Base-by-base conservation (phyloP, 176 grass and related monocot species). In the Eragrostis curvula region DNA sequence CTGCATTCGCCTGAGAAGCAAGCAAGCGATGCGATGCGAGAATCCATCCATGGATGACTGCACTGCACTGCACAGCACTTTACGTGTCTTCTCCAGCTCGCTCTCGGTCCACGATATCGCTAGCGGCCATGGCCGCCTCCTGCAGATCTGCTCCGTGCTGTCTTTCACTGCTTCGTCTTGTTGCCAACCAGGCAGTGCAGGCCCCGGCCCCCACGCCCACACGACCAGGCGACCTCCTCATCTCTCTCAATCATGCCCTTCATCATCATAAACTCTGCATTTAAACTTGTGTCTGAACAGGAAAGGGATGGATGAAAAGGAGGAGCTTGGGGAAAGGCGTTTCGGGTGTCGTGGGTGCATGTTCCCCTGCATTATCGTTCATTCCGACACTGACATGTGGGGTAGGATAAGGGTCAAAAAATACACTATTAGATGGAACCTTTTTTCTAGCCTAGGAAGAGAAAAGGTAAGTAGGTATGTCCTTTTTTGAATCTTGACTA, bases 301-400 rank as follows among this genome's bases (percentile, higher is more conserved):
- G 9, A 56, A 55, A 77, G 23, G 28, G 41, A 44, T 41, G 73
- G 46, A 55, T 47, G 80, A 32, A 83, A 86, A 73, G 47, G 20
- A 73, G 29, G 24, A 51, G 41, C 9, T 10, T 8, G 42, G 43
- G 57, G 60, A 49, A 32, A 51, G 13, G 74, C 21, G 62, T 88
- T 68, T 74, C 30, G 3, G 66, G 49, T 42, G 81, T 58, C 74
- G 65, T 88, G 81, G 86, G n/a, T 48, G 79, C 85, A 77, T 63
- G 77, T 68, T 41, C 63, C 63, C 62, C 61, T 51, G 85, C 55
- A 17, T 73, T 16, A 25, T 66, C 12, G 36, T 14, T n/a, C 63
- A 9, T 52, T 68, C 3, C 9, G 20, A 50, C 11, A 2, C 61
- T 79, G 77, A 67, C 61, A 79, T 21, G 45, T 79, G 28, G 45